Evolutionary conservation across 805 yeast genomes (phyloP), one percentile per base, ranked within the genome.

Genomic region (Candida ficus): DNA sequence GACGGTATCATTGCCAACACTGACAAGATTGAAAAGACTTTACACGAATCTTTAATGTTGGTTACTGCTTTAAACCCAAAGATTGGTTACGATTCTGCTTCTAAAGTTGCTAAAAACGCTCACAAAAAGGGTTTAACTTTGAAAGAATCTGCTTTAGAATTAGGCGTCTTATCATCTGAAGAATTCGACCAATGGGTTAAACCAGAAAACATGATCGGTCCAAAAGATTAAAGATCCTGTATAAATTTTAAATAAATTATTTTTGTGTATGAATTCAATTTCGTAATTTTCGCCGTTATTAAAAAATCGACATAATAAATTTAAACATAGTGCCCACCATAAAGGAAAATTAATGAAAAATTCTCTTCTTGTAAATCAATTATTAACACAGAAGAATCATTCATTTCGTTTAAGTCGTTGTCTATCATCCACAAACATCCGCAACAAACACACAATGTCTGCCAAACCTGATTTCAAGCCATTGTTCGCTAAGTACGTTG

Each of bases 1-100:
- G 96, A 84, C 43, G 99, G 97, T 50, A 89, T 93, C 56, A 58
- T 64, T 46, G 99, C 99, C 57, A 91, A 93, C 73, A 75, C 69
- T 49, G 88, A 83, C 57, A 86, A 87, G 68, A 93, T 93, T 58
- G 76, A 76, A 57, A 87, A 91, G 69, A 73, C 86, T 46, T 73
- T 93, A 73, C 86, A 88, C 66, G 96, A 93, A 70, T 88, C 97
- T 13, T 77, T 93, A 62, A 93, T 93, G 99, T 78, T 93, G 70
- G 99, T 93, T 38, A 93, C 99, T 43, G 97, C 99, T 20, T 78
- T 93, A 62, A 93, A 93, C 79, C 97, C 99, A 58, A 89, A 91
- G 81, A 93, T 93, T 57, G 99, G 99, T 59, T 93, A 93, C 71
- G 99, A 93, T 62, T 77, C 81, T 56, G 98, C 99, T 44, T 88